Conservation (phyloP, 2,329 filamentous ascomycete genomes). For the Fusarium guadeloupense region DNA sequence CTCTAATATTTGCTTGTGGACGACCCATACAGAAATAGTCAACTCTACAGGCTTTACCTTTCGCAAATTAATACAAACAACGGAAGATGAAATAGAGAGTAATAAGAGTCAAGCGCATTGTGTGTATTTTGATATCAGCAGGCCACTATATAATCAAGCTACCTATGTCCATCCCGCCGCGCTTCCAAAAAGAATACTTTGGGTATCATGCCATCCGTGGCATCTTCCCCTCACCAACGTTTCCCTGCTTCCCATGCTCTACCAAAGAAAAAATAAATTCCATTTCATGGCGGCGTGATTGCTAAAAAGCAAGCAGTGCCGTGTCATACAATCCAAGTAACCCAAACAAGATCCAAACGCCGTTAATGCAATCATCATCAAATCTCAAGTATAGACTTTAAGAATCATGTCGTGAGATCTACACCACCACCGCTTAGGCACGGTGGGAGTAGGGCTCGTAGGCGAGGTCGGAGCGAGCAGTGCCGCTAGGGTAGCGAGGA, state of each 20-base stretch:
- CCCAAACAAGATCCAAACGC: slow-evolving; percentile 39
- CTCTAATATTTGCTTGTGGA: slow-evolving; percentile 2
- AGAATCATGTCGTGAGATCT: slow-evolving; percentile 30
- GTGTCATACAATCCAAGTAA: slow-evolving; percentile 13
- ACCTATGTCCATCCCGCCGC: slow-evolving; percentile 14
- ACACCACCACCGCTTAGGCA: slow-evolving; percentile 50
- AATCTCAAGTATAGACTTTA: slow-evolving; percentile 24
- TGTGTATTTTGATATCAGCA: slow-evolving; percentile 22
- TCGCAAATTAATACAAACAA: not conserved
- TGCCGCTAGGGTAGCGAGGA: slow-evolving; percentile 53
- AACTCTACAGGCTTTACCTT: not conserved
- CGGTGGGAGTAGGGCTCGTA: slow-evolving; percentile 73
- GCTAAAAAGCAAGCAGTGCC: slow-evolving; percentile 10
- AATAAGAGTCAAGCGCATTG: not conserved
- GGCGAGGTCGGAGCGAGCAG: slow-evolving; percentile 60
- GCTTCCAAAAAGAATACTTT: slow-evolving; percentile 16
- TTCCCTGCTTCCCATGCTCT: slow-evolving; percentile 8
- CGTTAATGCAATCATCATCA: slow-evolving; percentile 43
- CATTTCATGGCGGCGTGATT: slow-evolving; percentile 21
- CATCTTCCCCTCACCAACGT: slow-evolving; percentile 30
- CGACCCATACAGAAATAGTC: slow-evolving; percentile 23
- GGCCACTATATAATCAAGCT: slow-evolving; percentile 18
- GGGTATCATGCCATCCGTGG: slow-evolving; percentile 39
- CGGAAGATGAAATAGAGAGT: not conserved
- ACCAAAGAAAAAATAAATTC: slow-evolving; percentile 12